phyloP scores from a whole-genome alignment of 1,284 basidiomycete species.

The Amylostereum areolatum region DNA sequence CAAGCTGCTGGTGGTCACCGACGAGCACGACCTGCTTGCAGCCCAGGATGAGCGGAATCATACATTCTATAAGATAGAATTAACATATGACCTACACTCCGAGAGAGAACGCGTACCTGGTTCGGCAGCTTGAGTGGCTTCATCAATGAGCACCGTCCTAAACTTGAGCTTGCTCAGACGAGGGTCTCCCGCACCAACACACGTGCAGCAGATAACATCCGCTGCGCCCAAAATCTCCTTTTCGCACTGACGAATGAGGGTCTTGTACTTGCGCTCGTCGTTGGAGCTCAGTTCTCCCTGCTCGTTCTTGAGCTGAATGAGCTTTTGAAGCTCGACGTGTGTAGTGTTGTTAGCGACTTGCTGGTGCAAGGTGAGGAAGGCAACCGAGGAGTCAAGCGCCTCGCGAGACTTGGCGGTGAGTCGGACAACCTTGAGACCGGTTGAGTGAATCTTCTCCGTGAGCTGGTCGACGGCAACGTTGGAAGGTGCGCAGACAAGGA shows the following conservation, averaged over 20 bases:
- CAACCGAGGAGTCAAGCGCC: conserved; percentile 90
- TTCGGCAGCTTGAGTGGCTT: conserved; percentile 97
- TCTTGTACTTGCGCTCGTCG: conserved; percentile 98
- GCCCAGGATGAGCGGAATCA: conserved; percentile 97
- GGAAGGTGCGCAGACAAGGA: conserved; percentile 97
- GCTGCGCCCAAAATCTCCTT: conserved; percentile 94
- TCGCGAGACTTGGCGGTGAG: conserved; percentile 97
- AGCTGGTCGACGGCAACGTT: conserved; percentile 99
- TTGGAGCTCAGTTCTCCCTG: conserved; percentile 95
- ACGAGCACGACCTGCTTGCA: conserved; percentile 99
- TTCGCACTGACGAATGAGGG: conserved; percentile 90
- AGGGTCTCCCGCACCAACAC: conserved; percentile 96
- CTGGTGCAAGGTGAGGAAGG: conserved; percentile 93
- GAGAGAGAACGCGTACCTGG: conserved; percentile 59
- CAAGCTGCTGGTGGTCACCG: conserved; percentile 95
- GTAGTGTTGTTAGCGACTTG: conserved; percentile 96
- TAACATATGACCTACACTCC: conserved; percentile 4
- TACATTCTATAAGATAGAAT: conserved; percentile 67
- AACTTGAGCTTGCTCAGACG: conserved; percentile 96
- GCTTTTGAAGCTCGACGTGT: conserved; percentile 93
- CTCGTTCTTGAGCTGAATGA: conserved; percentile 96
- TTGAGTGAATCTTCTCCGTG: conserved; percentile 97
- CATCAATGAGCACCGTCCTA: conserved; percentile 96
- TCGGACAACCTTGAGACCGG: conserved; percentile 96
- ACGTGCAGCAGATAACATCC: conserved; percentile 98